Percentiles rank a stretch among this genome's conserved stretches.
phyloP scores from a whole-genome alignment of 306 rosid species.

The Ormosia emarginata region DNA sequence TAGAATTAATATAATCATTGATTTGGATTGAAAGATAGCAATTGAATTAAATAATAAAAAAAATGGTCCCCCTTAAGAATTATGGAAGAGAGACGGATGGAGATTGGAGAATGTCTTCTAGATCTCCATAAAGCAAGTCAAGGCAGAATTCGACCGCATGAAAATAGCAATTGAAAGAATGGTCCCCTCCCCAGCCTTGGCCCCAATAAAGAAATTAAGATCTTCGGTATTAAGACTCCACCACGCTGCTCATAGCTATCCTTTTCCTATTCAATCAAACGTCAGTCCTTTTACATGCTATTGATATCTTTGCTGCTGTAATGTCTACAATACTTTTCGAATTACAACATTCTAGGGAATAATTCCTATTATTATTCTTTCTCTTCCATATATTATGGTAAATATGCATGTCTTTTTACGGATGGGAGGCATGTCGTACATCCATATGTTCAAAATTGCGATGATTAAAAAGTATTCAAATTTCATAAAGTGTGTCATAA shows the following conservation, averaged over 20 bases:
- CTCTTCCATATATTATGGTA: background rate
- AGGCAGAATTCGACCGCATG: background rate
- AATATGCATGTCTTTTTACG: background rate
- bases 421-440: too few species aligned
- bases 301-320: background rate
- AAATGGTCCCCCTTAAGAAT: background rate
- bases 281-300: background rate
- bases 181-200: background rate
- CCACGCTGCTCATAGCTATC: background rate
- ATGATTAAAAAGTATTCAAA: too few species aligned
- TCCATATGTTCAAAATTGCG: too few species aligned
- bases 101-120: background rate
- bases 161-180: background rate
- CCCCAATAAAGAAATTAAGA: too few species aligned
- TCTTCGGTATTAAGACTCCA: background rate
- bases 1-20: background rate
- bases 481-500: too few species aligned
- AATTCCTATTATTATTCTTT: background rate
- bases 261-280: background rate
- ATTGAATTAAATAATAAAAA: background rate
- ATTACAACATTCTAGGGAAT: background rate
- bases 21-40: background rate
- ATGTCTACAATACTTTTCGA: background rate
- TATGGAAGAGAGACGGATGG: background rate
- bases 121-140: background rate